Evolutionary conservation across 2,329 filamentous ascomycete genomes (phyloP).

Genomic region (Fusarium udum): DNA sequence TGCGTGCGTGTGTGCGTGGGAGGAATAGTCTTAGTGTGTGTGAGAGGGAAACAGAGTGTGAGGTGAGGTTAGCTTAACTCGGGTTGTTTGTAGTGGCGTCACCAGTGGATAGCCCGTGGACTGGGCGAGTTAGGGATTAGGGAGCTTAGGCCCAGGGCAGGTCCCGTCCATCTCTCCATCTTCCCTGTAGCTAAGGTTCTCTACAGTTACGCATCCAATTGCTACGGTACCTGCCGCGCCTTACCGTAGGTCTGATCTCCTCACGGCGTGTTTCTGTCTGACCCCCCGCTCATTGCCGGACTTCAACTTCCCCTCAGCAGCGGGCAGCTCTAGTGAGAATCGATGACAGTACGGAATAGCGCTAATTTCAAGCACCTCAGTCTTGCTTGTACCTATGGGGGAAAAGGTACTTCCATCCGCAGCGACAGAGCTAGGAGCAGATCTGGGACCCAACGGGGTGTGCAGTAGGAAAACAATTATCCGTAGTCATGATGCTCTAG

Average conservation of each 20-base stretch:
- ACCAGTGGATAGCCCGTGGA: conserved; percentile 12
- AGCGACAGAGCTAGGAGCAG: conserved; percentile 15
- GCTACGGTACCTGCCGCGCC: conserved; percentile 22
- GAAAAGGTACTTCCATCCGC: conserved; percentile 41
- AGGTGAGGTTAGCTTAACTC: conserved; percentile 25
- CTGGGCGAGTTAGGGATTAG: background rate
- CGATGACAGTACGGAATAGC: conserved; percentile 23
- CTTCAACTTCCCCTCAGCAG: conserved; percentile 38
- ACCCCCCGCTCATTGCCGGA: conserved; percentile 28
- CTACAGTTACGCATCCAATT: background rate
- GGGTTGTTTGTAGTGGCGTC: conserved; percentile 32
- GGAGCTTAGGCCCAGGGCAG: conserved; percentile 22
- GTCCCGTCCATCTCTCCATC: conserved; percentile 11
- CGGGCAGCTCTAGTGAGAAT: conserved; percentile 6
- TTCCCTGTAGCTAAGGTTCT: background rate
- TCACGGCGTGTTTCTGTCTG: conserved; percentile 15
- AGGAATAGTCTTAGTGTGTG: conserved; percentile 9
- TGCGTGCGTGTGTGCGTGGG: conserved; percentile 1
- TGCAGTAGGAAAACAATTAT: conserved; percentile 1
- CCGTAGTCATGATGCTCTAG: conserved; percentile 11
- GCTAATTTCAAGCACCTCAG: conserved; percentile 22
- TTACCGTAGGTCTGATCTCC: conserved; percentile 18
- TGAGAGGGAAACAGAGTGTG: background rate
- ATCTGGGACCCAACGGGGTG: conserved; percentile 4
- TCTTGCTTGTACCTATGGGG: conserved; percentile 34